These are phyloP conservation scores for Backusella mclennaniae DNA, from an alignment of 192 early-diverging fungal genomes.

Conservation along the genomic window DNA sequence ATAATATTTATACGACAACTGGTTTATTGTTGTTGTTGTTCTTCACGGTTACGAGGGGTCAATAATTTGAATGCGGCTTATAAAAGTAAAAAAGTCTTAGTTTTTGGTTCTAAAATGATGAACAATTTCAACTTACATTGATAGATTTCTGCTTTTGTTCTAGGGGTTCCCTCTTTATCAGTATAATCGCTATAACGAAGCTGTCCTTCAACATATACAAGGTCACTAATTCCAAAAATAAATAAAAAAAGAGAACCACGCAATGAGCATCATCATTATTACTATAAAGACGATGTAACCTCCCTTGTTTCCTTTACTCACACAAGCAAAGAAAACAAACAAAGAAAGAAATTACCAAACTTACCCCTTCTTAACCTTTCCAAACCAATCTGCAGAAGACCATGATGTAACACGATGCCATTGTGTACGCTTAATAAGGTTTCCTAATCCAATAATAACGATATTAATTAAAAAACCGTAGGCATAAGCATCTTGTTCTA, in stretches of 20 bases:
- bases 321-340: not conserved
- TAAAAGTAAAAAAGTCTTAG: not conserved
- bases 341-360: not conserved
- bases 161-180: slow-evolving; percentile 60
- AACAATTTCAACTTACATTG: slow-evolving; percentile 37
- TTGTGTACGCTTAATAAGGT: slow-evolving; percentile 63
- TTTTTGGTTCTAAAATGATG: too few species aligned
- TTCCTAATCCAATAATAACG: slow-evolving; percentile 34
- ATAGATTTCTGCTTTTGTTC: slow-evolving; percentile 47
- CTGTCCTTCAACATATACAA: slow-evolving; percentile 63
- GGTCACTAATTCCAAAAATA: slow-evolving; percentile 31
- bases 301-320: not conserved
- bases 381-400: slow-evolving; percentile 36
- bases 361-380: slow-evolving; percentile 56
- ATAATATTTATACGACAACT: not conserved
- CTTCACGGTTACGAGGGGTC: not conserved
- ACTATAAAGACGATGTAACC: not conserved
- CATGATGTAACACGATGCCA: slow-evolving; percentile 64
- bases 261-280: not conserved
- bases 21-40: not conserved
- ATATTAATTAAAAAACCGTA: not conserved
- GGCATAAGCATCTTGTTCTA: not conserved
- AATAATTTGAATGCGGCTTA: slow-evolving; percentile 11
- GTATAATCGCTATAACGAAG: slow-evolving; percentile 62
- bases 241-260: not conserved